A percentile compares a stretch with the other conserved stretches of the same genome.
Conservation (phyloP, 345 rosid species). For the Salix exigua region DNA sequence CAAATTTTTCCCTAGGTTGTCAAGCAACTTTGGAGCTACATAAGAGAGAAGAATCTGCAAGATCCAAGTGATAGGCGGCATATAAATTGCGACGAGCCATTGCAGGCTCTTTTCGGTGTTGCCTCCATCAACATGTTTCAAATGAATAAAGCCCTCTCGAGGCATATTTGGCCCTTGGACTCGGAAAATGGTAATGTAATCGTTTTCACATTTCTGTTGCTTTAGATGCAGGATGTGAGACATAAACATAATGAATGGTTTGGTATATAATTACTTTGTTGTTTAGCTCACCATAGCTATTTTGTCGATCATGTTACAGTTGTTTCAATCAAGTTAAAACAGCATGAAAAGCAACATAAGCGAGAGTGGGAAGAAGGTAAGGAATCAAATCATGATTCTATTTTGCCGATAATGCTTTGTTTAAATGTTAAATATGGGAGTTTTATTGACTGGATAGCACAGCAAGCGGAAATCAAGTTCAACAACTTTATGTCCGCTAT, state of each 20-base stretch:
- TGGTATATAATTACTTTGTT: not conserved
- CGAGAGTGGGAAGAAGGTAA: slow-evolving; percentile 39
- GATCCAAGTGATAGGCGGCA: slow-evolving; percentile 51
- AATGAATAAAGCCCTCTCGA: slow-evolving; percentile 53
- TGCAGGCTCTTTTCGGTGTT: slow-evolving; percentile 43
- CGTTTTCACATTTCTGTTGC: not conserved
- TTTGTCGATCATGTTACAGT: slow-evolving; percentile 13
- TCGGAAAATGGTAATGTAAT: slow-evolving; percentile 33
- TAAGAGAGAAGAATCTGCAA: slow-evolving; percentile 55
- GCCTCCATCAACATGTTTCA: slow-evolving; percentile 62
- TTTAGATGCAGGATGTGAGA: not conserved
- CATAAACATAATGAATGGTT: not conserved
- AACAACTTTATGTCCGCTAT: not conserved
- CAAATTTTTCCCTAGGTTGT: slow-evolving; percentile 39
- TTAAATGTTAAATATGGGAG: not conserved
- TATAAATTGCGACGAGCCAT: slow-evolving; percentile 50
- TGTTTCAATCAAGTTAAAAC: slow-evolving; percentile 24
- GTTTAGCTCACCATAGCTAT: not conserved
- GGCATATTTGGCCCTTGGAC: slow-evolving; percentile 60
- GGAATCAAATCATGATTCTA: not conserved
- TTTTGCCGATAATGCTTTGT: not conserved
- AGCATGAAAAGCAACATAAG: slow-evolving; percentile 33
- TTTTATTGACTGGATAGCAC: not conserved
- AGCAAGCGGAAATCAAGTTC: not conserved
- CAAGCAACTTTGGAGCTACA: slow-evolving; percentile 54